A percentile compares a stretch with the other conserved stretches of the same genome.
Evolutionary conservation across 2,329 filamentous ascomycete species (phyloP).

Genomic region (Allantophomopsis lycopodina): DNA sequence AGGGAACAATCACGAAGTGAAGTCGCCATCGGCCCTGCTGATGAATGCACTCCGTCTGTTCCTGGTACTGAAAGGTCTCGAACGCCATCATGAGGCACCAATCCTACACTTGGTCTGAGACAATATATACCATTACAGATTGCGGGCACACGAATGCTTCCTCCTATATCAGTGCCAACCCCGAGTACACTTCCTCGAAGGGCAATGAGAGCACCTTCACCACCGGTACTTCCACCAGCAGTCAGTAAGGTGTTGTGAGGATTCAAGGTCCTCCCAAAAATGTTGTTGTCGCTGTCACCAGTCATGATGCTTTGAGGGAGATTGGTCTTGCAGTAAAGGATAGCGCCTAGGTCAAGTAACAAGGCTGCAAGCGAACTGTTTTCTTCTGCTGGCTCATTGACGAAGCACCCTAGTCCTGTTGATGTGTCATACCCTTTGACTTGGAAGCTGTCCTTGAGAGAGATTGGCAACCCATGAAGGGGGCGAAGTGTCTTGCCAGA

Average conservation of each 20-base stretch:
- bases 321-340: slow-evolving; percentile 48
- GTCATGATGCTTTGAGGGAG: slow-evolving; percentile 37
- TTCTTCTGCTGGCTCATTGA: slow-evolving; percentile 31
- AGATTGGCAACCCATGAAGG: slow-evolving; percentile 42
- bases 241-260: slow-evolving; percentile 40
- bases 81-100: slow-evolving; percentile 25
- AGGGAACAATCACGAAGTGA: slow-evolving; percentile 30
- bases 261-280: slow-evolving; percentile 46
- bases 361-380: slow-evolving; percentile 35
- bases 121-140: slow-evolving; percentile 32
- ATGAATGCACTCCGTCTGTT: slow-evolving; percentile 29
- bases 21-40: slow-evolving; percentile 28
- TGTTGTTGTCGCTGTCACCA: slow-evolving; percentile 37
- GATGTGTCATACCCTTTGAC: slow-evolving; percentile 33
- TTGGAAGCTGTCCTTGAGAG: slow-evolving; percentile 46
- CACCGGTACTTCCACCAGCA: slow-evolving; percentile 49
- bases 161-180: slow-evolving; percentile 43
- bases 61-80: slow-evolving; percentile 38
- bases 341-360: slow-evolving; percentile 38
- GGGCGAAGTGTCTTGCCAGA: slow-evolving; percentile 32
- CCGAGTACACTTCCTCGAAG: slow-evolving; percentile 36
- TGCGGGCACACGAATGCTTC: slow-evolving; percentile 21
- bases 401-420: slow-evolving; percentile 38
- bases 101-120: slow-evolving; percentile 22
- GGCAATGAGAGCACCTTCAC: slow-evolving; percentile 42